Percentiles rank a stretch among this genome's conserved stretches.
Evolutionary conservation across 129 eudicot genomes (phyloP).

Genomic region (Flaveria linearis): DNA sequence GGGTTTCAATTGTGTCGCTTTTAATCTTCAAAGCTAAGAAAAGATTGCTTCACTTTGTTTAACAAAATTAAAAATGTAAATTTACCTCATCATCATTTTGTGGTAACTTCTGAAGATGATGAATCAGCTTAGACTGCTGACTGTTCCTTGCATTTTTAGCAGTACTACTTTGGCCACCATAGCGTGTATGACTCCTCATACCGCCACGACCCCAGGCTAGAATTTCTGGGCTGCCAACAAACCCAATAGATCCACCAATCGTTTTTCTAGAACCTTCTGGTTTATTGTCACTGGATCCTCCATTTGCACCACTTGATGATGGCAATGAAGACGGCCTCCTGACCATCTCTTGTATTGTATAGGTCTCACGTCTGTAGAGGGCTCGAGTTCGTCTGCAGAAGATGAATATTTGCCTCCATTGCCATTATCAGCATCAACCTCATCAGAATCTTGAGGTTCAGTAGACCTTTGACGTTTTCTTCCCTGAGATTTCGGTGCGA

Average conservation of each 20-base stretch:
- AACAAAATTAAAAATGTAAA: background rate
- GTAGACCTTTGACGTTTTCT: constrained; percentile 47
- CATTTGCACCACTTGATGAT: constrained; percentile 54
- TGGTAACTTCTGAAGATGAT: constrained; percentile 52
- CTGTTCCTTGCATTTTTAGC: constrained; percentile 46
- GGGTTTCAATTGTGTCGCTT: background rate
- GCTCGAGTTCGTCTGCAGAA: constrained; percentile 78
- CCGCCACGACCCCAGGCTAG: constrained; percentile 86
- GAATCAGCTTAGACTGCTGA: constrained; percentile 58
- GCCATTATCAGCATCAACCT: constrained; percentile 52
- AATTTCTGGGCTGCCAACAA: constrained; percentile 58
- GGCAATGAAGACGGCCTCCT: constrained; percentile 49
- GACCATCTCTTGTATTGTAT: constrained; percentile 56
- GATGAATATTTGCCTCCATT: constrained; percentile 68
- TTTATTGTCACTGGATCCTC: constrained; percentile 55
- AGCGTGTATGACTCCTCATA: constrained; percentile 66
- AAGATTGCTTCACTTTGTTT: background rate
- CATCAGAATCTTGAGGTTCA: constrained; percentile 65
- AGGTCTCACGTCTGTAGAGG: constrained; percentile 48
- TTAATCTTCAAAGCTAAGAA: constrained; percentile 12
- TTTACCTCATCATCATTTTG: constrained; percentile 61
- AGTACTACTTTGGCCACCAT: constrained; percentile 45
- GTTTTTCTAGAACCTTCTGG: constrained; percentile 49
- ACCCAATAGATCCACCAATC: constrained; percentile 51
- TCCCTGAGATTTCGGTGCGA: constrained; percentile 47